These are phyloP conservation scores for Gloeophyllum trabeum DNA, from an alignment of 768 basidiomycete genomes.

Conservation along the genomic window DNA sequence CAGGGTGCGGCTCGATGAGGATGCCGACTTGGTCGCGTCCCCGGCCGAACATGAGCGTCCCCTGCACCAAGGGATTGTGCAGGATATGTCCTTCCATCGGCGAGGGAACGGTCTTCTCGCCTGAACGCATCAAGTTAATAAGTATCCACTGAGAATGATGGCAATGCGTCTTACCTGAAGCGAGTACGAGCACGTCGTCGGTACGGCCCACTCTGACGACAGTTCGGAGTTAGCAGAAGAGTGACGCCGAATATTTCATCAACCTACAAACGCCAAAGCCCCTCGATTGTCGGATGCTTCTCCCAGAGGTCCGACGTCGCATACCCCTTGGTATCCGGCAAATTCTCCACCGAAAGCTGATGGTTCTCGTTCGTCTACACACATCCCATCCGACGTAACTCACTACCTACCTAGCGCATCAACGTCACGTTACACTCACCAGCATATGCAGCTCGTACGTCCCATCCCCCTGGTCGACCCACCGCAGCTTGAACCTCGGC, in stretches of 20 bases:
- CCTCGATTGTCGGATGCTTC: not conserved
- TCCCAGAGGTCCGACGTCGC: constrained; percentile 1
- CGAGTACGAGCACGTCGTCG: constrained; percentile 29
- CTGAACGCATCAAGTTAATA: not conserved
- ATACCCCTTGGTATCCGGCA: not conserved
- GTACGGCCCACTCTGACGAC: constrained; percentile 9
- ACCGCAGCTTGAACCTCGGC: not conserved
- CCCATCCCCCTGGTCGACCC: not conserved
- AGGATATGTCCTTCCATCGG: not conserved
- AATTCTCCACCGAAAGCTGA: not conserved
- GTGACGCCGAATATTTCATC: not conserved
- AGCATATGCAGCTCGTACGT: not conserved
- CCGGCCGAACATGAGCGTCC: not conserved
- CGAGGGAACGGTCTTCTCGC: not conserved
- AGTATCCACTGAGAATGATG: not conserved
- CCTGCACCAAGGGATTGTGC: not conserved
- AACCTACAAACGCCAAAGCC: not conserved
- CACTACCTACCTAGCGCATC: not conserved
- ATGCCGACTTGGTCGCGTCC: not conserved
- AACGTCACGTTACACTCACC: not conserved
- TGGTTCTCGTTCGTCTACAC: not conserved
- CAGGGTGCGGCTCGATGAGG: not conserved
- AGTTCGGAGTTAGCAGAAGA: not conserved
- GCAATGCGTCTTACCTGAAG: constrained; percentile 17
- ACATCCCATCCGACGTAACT: not conserved